Conservation (phyloP, 768 basidiomycete species). For the Kwoniella sp. region DNA sequence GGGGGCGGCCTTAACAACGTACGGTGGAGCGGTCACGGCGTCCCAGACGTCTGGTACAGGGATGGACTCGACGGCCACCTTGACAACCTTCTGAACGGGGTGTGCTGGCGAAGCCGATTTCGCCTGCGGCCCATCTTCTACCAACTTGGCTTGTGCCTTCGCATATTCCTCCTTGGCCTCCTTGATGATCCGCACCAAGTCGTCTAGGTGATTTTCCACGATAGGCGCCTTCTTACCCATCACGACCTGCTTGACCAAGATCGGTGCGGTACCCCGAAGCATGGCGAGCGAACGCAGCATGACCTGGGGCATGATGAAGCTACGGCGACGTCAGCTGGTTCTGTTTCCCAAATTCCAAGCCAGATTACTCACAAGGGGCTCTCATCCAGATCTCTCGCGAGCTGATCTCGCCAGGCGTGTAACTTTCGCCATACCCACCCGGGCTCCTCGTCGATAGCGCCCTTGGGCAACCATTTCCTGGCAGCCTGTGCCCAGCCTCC, state of each 20-base stretch:
- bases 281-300: slow-evolving; percentile 18
- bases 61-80: slow-evolving; percentile 53
- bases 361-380: slow-evolving; percentile 61
- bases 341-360: slow-evolving; percentile 53
- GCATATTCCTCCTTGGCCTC: slow-evolving; percentile 19
- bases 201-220: slow-evolving; percentile 11
- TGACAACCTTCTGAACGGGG: slow-evolving; percentile 17
- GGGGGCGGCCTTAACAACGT: slow-evolving; percentile 27
- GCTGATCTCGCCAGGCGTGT: slow-evolving; percentile 75
- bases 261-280: slow-evolving; percentile 3
- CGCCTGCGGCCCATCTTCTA: background rate
- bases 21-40: slow-evolving; percentile 17
- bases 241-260: slow-evolving; percentile 7
- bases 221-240: slow-evolving; percentile 7
- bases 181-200: slow-evolving; percentile 27
- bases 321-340: slow-evolving; percentile 49
- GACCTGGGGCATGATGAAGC: slow-evolving; percentile 34
- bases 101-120: background rate
- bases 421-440: slow-evolving; percentile 65
- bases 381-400: slow-evolving; percentile 81
- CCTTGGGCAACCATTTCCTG: slow-evolving; percentile 73
- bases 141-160: background rate
- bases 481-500: slow-evolving; percentile 74
- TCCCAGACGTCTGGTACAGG: slow-evolving; percentile 15
- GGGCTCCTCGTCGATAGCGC: slow-evolving; percentile 52